These are phyloP conservation scores for Aspergillus versicolor DNA, from an alignment of 2,329 filamentous ascomycete species.

Conservation along the genomic window DNA sequence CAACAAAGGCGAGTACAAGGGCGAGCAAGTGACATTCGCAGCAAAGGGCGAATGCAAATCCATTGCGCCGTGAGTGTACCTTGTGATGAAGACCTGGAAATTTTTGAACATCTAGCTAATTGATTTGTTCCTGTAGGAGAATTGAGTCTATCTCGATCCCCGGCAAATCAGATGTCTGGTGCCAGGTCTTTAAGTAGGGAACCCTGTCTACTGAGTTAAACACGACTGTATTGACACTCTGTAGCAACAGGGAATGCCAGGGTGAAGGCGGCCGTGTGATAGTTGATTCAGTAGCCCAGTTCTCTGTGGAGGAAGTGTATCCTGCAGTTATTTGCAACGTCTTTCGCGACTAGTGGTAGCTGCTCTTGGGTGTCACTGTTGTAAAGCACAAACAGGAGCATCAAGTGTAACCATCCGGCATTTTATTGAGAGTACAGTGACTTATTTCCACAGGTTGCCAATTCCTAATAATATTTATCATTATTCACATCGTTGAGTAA, in stretches of 20 bases:
- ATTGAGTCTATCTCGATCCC: not conserved
- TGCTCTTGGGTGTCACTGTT: no score
- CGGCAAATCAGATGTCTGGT: not conserved
- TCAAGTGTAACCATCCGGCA: no score
- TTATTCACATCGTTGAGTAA: no score
- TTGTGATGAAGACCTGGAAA: fast-evolving
- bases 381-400: no score
- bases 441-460: no score
- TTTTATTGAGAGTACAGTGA: no score
- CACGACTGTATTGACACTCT: not conserved
- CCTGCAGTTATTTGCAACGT: not conserved
- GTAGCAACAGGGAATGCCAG: not conserved
- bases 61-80: not conserved
- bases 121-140: not conserved
- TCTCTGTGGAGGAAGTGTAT: not conserved
- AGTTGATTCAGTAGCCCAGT: not conserved
- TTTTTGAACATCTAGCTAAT: not conserved
- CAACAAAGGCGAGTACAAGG: not conserved
- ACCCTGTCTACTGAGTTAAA: not conserved
- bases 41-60: not conserved
- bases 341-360: no score
- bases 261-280: not conserved
- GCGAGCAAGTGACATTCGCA: not conserved
- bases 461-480: no score
- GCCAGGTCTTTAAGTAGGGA: not conserved